phyloP scores from a whole-genome alignment of 352 stramenopile species.

The Phytophthora hibernalis region DNA sequence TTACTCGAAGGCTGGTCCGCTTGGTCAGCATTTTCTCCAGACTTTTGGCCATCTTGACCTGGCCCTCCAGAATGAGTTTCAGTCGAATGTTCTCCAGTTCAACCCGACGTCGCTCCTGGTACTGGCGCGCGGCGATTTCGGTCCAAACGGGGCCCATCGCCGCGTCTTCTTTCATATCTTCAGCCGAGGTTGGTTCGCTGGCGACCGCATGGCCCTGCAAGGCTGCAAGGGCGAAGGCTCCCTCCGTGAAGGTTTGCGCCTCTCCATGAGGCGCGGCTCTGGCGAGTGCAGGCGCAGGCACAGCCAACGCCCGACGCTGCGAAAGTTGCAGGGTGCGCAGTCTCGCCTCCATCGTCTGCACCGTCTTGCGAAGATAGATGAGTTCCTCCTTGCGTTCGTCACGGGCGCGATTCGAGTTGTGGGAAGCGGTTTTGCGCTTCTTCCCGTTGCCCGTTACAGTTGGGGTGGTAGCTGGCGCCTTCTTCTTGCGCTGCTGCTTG shows the following conservation, averaged over 20 bases:
- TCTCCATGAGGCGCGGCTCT: slow-evolving; percentile 19
- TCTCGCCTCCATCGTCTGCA: slow-evolving; percentile 57
- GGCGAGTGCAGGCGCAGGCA: slow-evolving; percentile 25
- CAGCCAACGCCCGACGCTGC: slow-evolving; percentile 32
- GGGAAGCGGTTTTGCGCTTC: slow-evolving; percentile 54
- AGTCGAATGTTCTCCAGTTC: slow-evolving; percentile 69
- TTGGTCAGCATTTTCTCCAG: slow-evolving; percentile 67
- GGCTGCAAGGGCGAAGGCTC: slow-evolving; percentile 30
- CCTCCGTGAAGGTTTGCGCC: slow-evolving; percentile 29
- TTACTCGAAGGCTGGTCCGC: slow-evolving; percentile 50
- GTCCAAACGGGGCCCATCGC: slow-evolving; percentile 58
- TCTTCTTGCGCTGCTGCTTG: slow-evolving; percentile 38
- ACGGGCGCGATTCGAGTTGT: slow-evolving; percentile 65
- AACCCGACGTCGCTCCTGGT: slow-evolving; percentile 52
- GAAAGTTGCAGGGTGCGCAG: slow-evolving; percentile 47
- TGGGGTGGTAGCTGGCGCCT: slow-evolving; percentile 13
- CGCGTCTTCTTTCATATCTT: slow-evolving; percentile 39
- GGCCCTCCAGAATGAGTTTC: slow-evolving; percentile 55
- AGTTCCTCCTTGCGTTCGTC: slow-evolving; percentile 74
- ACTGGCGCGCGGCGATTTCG: slow-evolving; percentile 58
- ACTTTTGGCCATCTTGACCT: slow-evolving; percentile 61
- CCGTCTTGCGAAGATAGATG: slow-evolving; percentile 67
- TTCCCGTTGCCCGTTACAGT: slow-evolving; percentile 29
- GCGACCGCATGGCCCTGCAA: slow-evolving; percentile 27
- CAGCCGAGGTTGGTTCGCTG: slow-evolving; percentile 20